Percentiles rank a stretch among this genome's conserved stretches.
These are phyloP conservation scores for Cardamine chenopodiifolia DNA, from an alignment of 345 rosid species.

Conservation along the genomic window DNA sequence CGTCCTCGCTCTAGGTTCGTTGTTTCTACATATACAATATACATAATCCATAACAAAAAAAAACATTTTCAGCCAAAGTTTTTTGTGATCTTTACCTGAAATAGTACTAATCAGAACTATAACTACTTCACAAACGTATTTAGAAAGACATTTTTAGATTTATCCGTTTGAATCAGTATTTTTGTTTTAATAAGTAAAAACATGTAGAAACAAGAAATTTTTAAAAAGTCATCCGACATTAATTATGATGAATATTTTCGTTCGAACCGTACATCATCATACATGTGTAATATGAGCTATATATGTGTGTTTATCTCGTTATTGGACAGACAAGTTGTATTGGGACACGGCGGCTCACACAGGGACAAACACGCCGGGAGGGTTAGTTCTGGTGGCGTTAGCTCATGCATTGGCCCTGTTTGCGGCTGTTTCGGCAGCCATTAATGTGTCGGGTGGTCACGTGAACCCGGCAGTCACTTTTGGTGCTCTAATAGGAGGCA, in stretches of 20 bases:
- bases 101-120: not conserved
- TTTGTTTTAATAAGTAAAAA: not conserved
- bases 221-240: not conserved
- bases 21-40: not conserved
- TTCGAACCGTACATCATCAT: slow-evolving; percentile 7
- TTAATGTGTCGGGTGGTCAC: slow-evolving; percentile 76
- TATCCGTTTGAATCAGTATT: not conserved
- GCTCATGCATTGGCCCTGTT: slow-evolving; percentile 70
- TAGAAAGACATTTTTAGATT: not conserved
- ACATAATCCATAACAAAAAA: not conserved
- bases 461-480: slow-evolving; percentile 83
- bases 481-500: slow-evolving; percentile 67
- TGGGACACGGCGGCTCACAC: slow-evolving; percentile 40
- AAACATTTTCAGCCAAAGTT: not conserved
- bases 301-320: slow-evolving; percentile 7
- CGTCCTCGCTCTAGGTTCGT: slow-evolving; percentile 59
- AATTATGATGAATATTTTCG: not conserved
- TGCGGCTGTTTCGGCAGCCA: slow-evolving; percentile 60
- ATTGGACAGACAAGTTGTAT: slow-evolving; percentile 54
- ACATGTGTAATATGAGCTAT: slow-evolving; percentile 24
- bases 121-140: not conserved
- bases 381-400: slow-evolving; percentile 57
- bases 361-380: slow-evolving; percentile 49
- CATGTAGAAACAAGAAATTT: not conserved
- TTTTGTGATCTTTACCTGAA: not conserved